Evolutionary conservation across 2,329 filamentous ascomycete genomes (phyloP).

Genomic region (Monascus ruber): DNA sequence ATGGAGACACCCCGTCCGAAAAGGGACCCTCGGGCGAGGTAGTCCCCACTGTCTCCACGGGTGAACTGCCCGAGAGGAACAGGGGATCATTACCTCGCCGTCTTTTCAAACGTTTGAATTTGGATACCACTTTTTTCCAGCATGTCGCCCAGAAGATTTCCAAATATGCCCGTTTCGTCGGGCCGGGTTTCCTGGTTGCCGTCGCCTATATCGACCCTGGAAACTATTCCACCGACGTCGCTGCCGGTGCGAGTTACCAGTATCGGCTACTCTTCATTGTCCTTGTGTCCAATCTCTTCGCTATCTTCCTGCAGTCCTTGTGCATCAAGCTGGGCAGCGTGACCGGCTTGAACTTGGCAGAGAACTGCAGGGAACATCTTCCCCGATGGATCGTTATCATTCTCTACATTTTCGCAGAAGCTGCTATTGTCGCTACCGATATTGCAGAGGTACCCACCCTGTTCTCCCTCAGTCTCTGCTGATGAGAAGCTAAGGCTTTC

Average conservation of each 20-base stretch:
- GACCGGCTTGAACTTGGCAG: constrained; percentile 55
- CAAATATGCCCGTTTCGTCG: constrained; percentile 35
- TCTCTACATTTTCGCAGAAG: constrained; percentile 53
- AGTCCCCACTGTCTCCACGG: constrained; percentile 16
- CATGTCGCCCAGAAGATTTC: constrained; percentile 18
- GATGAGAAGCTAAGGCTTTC: constrained; percentile 1
- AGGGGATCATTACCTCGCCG: constrained; percentile 20
- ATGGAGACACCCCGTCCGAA: constrained; percentile 11
- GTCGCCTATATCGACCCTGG: constrained; percentile 41
- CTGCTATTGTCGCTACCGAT: constrained; percentile 60
- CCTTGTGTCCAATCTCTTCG: constrained; percentile 37
- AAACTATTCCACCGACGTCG: constrained; percentile 39
- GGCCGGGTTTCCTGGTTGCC: constrained; percentile 38
- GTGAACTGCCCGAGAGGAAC: constrained; percentile 17
- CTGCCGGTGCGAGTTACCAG: constrained; percentile 35
- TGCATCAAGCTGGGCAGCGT: constrained; percentile 56
- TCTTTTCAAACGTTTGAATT: constrained; percentile 11
- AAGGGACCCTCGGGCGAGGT: constrained; percentile 17
- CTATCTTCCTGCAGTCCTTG: constrained; percentile 37
- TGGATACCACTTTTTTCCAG: constrained; percentile 6
- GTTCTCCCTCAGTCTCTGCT: not conserved
- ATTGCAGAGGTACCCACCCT: constrained; percentile 48
- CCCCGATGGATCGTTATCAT: constrained; percentile 53
- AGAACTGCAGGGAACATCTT: constrained; percentile 54
- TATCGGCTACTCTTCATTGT: constrained; percentile 38